Conservation (phyloP, 148 eudicot species). For the Vaccinium corymbosum region DNA sequence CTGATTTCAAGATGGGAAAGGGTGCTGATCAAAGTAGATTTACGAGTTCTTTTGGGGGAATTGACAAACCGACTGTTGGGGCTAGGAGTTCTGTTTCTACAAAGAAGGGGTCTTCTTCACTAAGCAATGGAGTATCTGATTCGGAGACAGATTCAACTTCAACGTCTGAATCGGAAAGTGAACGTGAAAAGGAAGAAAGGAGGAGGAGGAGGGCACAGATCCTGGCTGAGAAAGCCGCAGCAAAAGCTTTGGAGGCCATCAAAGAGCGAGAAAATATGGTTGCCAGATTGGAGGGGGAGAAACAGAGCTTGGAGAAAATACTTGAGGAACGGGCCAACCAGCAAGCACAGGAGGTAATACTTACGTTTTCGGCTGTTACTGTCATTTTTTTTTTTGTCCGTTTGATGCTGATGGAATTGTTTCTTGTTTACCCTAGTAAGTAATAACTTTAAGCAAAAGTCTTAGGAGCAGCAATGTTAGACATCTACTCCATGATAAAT, state of each 20-base stretch:
- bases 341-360: constrained; percentile 76
- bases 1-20: constrained; percentile 19
- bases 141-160: constrained; percentile 69
- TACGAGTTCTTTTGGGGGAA: constrained; percentile 22
- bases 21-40: constrained; percentile 21
- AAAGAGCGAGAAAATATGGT: constrained; percentile 84
- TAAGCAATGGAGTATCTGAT: constrained; percentile 57
- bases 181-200: constrained; percentile 67
- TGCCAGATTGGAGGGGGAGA: constrained; percentile 97
- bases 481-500: background rate
- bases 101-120: constrained; percentile 38
- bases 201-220: constrained; percentile 60
- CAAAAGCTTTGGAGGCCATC: constrained; percentile 73
- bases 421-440: background rate
- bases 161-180: constrained; percentile 72
- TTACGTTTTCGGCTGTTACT: background rate
- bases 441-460: background rate
- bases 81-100: constrained; percentile 20
- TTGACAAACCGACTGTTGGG: constrained; percentile 17
- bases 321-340: constrained; percentile 91
- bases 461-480: background rate
- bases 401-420: constrained; percentile 1
- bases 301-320: constrained; percentile 88
- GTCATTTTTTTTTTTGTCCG: background rate
- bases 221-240: constrained; percentile 87